phyloP scores from a whole-genome alignment of 441 rosid genomes.

The Kokia cookei region DNA sequence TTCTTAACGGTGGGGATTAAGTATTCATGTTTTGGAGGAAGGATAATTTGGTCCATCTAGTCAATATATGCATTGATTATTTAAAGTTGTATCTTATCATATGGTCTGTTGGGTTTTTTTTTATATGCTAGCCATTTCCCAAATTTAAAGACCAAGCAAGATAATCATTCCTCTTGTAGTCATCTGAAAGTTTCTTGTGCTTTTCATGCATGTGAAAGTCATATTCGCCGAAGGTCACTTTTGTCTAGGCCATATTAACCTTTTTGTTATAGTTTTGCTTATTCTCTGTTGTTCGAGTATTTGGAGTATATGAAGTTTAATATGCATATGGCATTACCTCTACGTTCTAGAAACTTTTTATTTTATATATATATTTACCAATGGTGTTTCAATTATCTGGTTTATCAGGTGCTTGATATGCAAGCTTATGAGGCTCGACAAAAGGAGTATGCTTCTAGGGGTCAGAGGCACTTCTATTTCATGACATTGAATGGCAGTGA shows the following conservation, averaged over 20 bases:
- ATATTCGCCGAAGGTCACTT: neutral
- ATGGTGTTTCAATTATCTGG: conserved; percentile 8
- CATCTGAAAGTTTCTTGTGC: neutral
- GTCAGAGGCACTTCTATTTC: conserved; percentile 99
- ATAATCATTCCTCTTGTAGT: neutral
- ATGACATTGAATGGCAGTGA: conserved; percentile 97
- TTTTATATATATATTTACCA: neutral
- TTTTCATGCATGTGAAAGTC: neutral
- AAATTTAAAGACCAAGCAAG: neutral
- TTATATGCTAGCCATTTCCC: neutral
- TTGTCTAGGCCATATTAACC: neutral
- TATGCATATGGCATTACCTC: neutral
- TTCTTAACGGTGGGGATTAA: neutral
- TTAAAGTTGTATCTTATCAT: neutral
- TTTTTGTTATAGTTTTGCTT: neutral
- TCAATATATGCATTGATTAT: neutral
- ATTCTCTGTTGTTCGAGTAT: neutral
- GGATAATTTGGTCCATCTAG: neutral
- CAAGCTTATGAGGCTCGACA: conserved; percentile 77
- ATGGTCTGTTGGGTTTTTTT: neutral
- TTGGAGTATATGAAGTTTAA: neutral
- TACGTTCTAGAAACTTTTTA: neutral
- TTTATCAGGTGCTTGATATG: conserved; percentile 90
- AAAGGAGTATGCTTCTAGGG: conserved; percentile 80
- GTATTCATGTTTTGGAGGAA: neutral